Percentiles rank a stretch among this genome's conserved stretches.
These are phyloP conservation scores for Firmiana major DNA, from an alignment of 345 rosid genomes.

Conservation along the genomic window DNA sequence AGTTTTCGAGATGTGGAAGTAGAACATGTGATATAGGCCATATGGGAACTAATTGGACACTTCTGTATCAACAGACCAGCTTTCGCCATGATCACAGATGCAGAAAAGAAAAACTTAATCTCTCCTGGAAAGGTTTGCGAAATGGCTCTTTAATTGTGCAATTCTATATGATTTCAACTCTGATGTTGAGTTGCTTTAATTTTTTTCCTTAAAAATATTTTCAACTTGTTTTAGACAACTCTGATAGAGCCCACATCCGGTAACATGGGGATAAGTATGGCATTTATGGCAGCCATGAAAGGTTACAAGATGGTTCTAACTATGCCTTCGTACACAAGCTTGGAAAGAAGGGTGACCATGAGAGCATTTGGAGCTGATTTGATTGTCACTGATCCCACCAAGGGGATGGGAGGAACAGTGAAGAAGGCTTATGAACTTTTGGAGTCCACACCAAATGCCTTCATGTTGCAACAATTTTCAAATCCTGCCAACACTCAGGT, in stretches of 20 bases:
- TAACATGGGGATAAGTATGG: slow-evolving; percentile 96
- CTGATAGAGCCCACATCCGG: slow-evolving; percentile 97
- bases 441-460: slow-evolving; percentile 72
- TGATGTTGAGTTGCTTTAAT: not conserved
- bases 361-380: slow-evolving; percentile 93
- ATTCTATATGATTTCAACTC: not conserved
- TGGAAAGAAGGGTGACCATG: slow-evolving; percentile 97
- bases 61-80: slow-evolving; percentile 57
- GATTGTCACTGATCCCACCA: slow-evolving; percentile 85
- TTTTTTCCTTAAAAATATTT: not conserved
- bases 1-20: not conserved
- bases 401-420: slow-evolving; percentile 97
- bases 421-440: slow-evolving; percentile 82
- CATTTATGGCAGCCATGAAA: slow-evolving; percentile 87
- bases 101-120: slow-evolving; percentile 74
- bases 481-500: slow-evolving; percentile 93
- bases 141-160: not conserved
- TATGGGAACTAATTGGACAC: slow-evolving; percentile 12
- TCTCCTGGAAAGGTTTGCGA: slow-evolving; percentile 65
- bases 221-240: slow-evolving; percentile 48
- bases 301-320: slow-evolving; percentile 88
- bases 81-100: slow-evolving; percentile 72
- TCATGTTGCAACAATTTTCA: slow-evolving; percentile 84
- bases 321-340: slow-evolving; percentile 96
- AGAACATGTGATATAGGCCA: not conserved